Evolutionary conservation across 2,329 filamentous ascomycete species (phyloP).

Genomic region (Penicillium sp.): DNA sequence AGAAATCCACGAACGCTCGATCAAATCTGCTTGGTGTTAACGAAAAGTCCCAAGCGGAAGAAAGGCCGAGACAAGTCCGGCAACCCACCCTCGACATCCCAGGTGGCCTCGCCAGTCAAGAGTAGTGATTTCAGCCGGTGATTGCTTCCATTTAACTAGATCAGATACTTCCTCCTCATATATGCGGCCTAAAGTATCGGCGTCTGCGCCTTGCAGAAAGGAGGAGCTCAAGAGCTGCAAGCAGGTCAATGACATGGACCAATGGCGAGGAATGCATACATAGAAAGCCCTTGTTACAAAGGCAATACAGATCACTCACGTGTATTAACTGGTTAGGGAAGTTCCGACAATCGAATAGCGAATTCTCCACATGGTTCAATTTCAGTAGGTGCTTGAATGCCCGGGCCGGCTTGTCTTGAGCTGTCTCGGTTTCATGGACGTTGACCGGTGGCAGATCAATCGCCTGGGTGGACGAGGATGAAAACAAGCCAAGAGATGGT

Average conservation of each 20-base stretch:
- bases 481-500: slow-evolving; percentile 28
- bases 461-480: slow-evolving; percentile 11
- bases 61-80: background rate
- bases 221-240: slow-evolving; percentile 71
- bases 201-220: slow-evolving; percentile 76
- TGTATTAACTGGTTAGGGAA: slow-evolving; percentile 85
- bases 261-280: background rate
- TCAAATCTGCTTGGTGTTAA: slow-evolving; percentile 61
- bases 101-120: slow-evolving; percentile 86
- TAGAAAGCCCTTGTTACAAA: background rate
- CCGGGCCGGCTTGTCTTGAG: slow-evolving; percentile 73
- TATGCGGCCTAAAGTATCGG: slow-evolving; percentile 71
- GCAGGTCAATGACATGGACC: slow-evolving; percentile 8
- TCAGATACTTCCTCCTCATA: slow-evolving; percentile 74
- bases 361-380: slow-evolving; percentile 87
- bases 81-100: slow-evolving; percentile 64
- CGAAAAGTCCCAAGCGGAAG: background rate
- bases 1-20: slow-evolving; percentile 89
- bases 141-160: slow-evolving; percentile 78
- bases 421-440: slow-evolving; percentile 76
- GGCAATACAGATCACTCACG: slow-evolving; percentile 41
- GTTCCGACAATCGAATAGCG: slow-evolving; percentile 70
- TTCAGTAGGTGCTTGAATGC: slow-evolving; percentile 87
- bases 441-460: slow-evolving; percentile 65
- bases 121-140: slow-evolving; percentile 77